These are phyloP conservation scores for Hapsidospora chrysogenum DNA, from an alignment of 495 filamentous ascomycete species.

Conservation along the genomic window DNA sequence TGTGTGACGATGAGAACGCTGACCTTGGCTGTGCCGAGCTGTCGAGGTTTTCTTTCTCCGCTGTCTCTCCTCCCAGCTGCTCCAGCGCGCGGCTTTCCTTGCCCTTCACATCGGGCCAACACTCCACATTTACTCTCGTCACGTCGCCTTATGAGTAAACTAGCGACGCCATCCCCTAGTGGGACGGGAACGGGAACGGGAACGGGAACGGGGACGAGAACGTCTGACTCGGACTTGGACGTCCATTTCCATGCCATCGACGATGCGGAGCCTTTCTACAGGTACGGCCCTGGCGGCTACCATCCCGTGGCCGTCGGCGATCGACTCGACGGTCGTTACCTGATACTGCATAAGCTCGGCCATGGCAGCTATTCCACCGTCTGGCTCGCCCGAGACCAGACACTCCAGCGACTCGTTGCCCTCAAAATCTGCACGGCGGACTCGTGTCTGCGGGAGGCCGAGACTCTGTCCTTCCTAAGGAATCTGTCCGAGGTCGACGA, in stretches of 20 bases:
- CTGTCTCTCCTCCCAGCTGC: background rate
- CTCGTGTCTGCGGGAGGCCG: conserved; percentile 4
- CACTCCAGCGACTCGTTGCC: conserved; percentile 8
- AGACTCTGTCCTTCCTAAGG: conserved; percentile 1
- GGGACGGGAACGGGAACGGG: background rate
- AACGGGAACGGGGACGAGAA: background rate
- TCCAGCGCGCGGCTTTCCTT: background rate
- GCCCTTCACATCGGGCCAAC: background rate
- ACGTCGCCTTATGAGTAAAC: background rate
- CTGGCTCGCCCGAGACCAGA: conserved; percentile 35
- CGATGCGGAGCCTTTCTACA: background rate
- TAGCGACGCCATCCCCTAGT: background rate
- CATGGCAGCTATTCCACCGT: conserved; percentile 33
- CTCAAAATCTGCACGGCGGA: conserved; percentile 11
- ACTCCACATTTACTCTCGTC: background rate
- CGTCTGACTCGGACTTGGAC: background rate
- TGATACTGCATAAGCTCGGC: conserved; percentile 32
- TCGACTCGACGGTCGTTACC: background rate
- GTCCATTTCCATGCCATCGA: background rate
- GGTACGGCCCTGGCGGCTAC: background rate
- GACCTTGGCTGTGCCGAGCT: too few species aligned
- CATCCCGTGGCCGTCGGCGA: background rate
- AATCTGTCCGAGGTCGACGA: conserved; percentile 1
- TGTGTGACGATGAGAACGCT: too few species aligned
- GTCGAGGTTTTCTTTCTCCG: background rate